Base-by-base conservation (phyloP, 371 early-diverging fungal species). In the Syncephalastrum sp. region DNA sequence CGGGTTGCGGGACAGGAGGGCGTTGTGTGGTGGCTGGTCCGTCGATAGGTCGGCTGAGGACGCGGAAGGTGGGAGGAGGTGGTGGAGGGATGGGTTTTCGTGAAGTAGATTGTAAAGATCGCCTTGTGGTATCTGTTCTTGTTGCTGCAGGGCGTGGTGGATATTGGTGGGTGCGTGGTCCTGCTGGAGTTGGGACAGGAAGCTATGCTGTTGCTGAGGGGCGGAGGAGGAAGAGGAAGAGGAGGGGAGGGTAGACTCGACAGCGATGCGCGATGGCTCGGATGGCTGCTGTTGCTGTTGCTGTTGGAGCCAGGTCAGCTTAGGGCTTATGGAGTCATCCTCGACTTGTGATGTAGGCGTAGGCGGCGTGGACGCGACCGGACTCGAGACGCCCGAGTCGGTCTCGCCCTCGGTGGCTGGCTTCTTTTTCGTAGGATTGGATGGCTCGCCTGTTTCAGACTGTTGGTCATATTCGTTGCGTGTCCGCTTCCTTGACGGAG, bases 361-460 rank as follows among this genome's bases (percentile, higher is more conserved):
- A 8, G 80, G 73, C 13, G 80, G 80, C n/a, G 72, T 68, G 5
- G 76, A 76, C 8, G 70, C 63, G 14, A 75, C 50, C 6, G 76
- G 79, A 44, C 60, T 60, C 7, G 79, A 79, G 17, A 71, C 64
- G 43, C 74, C 75, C 23, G 79, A 79, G 56, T 79, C 75, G 2
- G 75, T 71, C 55, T 69, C 65, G 6, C 68, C 68, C 42, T 63
- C 63, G 16, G 27, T 58, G 29, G 21, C 29, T 38, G 56, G 59
- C 42, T 59, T 67, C 41, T 55, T 54, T 50, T 59, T 67, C 12
- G 38, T 8, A 15, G 54, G 42, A 24, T 24, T 49, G 7, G 59
- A 44, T 13, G 63, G 60, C 16, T 74, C 72, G 14, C 56, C 21
- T 15, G 59, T 60, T 6, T 49, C 57, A 23, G 21, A 29, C 16